phyloP scores from a whole-genome alignment of 768 basidiomycete genomes.

The Cyathus striatus region DNA sequence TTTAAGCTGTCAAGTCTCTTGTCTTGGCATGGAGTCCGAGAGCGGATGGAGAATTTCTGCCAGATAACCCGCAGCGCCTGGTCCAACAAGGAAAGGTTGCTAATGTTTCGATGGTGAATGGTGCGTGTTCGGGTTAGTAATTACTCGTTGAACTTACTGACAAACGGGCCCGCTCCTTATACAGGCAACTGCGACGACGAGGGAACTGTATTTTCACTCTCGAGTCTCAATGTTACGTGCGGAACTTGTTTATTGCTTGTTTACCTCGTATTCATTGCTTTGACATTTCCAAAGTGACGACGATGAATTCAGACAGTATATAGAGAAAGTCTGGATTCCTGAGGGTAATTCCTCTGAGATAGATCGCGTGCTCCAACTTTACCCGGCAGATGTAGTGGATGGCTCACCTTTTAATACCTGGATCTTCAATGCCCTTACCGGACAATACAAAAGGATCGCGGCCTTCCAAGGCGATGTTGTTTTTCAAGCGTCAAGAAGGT shows the following conservation, averaged over 20 bases:
- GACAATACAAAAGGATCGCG: conserved; percentile 48
- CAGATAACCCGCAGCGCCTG: conserved; percentile 34
- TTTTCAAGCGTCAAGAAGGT: conserved; percentile 47
- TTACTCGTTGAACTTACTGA: too few species aligned
- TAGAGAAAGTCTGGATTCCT: conserved; percentile 13
- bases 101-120: conserved; percentile 42
- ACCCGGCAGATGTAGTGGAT: conserved; percentile 29
- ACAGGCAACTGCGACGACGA: conserved; percentile 52
- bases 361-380: conserved; percentile 16
- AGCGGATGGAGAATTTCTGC: conserved; percentile 44
- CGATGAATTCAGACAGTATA: conserved; percentile 13
- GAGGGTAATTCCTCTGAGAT: conserved; percentile 13
- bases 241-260: background rate
- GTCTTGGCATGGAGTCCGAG: conserved; percentile 43
- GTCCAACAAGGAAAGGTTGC: conserved; percentile 39
- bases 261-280: background rate
- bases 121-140: conserved; percentile 1
- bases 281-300: conserved; percentile 14
- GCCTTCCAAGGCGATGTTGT: conserved; percentile 44
- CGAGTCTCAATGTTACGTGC: conserved; percentile 38
- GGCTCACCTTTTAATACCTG: conserved; percentile 50
- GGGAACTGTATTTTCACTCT: conserved; percentile 44
- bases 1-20: conserved; percentile 23
- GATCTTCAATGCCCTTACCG: conserved; percentile 29
- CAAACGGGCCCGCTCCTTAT: too few species aligned